Base-by-base conservation (phyloP, 371 early-diverging fungal species). In the Zancudomyces culisetae region DNA sequence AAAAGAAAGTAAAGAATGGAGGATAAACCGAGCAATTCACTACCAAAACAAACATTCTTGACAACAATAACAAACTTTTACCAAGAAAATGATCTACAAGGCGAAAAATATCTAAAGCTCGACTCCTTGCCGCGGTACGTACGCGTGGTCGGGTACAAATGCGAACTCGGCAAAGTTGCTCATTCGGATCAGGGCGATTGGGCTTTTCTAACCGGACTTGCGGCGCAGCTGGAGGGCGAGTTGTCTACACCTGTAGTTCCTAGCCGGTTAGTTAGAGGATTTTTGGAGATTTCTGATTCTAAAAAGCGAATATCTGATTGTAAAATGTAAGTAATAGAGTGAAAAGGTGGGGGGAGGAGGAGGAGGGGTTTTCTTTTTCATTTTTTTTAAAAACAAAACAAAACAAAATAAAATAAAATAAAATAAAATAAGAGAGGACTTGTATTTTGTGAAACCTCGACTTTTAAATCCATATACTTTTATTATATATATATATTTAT, bases 101-200 rank as follows among this genome's bases (percentile, higher is more conserved):
- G 78, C 0, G 48, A 51, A 2, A 70, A 83, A 3, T 85, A 85
- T 53, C 69, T 72, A 12, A 68, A 73, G 24, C 57, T 61, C 0
- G 52, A 67, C 30, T 18, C 35, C 12, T 64, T 83, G 2, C 84
- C 84, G 18, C 72, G 85, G n/a, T 85, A 79, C 57, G 70, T 82
- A 20, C 75, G 85, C 18, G 62, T 79, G 22, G n/a, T 63, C 13
- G 57, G 42, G 13, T 41, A 51, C 49, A 12, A 27, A 28, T 43
- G 22, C 6, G 4, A 10, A 39, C 52, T 43, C 35, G 8, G 27
- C 24, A 43, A 51, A 42, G 18, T 41, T 19, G 8, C 3, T 20
- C 24, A 23, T 30, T 6, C 23, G 26, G 39, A 51, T 4, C 15
- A n/a, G 29, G 27, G 13, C n/a, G 43, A 43, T 26, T 21, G 8